phyloP scores from a whole-genome alignment of 164 flowering plant genomes.

The Cinnamomum micranthum region DNA sequence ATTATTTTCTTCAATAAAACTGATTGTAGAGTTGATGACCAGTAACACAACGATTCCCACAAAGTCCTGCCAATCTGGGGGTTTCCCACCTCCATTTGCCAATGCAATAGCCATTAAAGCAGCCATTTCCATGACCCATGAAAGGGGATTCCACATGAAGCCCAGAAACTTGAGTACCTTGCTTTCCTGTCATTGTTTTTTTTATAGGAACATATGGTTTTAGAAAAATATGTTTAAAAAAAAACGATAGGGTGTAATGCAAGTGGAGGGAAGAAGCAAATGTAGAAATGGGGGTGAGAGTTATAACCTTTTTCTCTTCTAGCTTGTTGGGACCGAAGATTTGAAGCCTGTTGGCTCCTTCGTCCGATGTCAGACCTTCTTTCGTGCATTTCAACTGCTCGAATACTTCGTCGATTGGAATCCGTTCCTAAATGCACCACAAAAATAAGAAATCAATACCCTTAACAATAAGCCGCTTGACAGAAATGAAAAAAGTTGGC shows the following conservation, averaged over 20 bases:
- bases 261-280: not conserved
- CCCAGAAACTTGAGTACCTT: slow-evolving; percentile 68
- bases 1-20: slow-evolving; percentile 73
- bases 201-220: not conserved
- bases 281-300: not conserved
- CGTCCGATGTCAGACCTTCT: slow-evolving; percentile 56
- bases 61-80: slow-evolving; percentile 84
- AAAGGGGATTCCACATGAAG: slow-evolving; percentile 79
- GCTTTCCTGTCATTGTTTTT: slow-evolving; percentile 49
- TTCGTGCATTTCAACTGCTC: slow-evolving; percentile 64
- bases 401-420: slow-evolving; percentile 68
- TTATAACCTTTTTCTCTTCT: slow-evolving; percentile 67
- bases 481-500: too few species aligned
- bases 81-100: slow-evolving; percentile 63
- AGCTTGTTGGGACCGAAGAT: slow-evolving; percentile 77
- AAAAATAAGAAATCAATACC: not conserved
- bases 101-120: slow-evolving; percentile 69
- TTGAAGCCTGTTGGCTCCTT: slow-evolving; percentile 62
- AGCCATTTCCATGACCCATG: slow-evolving; percentile 85
- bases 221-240: not conserved
- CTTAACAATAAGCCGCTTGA: not conserved
- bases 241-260: not conserved
- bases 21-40: slow-evolving; percentile 68
- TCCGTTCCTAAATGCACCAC: slow-evolving; percentile 37
- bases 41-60: slow-evolving; percentile 57